Evolutionary conservation across 805 yeast species (phyloP), one percentile per base, ranked within the genome.

Genomic region (Candida parachauliodes): DNA sequence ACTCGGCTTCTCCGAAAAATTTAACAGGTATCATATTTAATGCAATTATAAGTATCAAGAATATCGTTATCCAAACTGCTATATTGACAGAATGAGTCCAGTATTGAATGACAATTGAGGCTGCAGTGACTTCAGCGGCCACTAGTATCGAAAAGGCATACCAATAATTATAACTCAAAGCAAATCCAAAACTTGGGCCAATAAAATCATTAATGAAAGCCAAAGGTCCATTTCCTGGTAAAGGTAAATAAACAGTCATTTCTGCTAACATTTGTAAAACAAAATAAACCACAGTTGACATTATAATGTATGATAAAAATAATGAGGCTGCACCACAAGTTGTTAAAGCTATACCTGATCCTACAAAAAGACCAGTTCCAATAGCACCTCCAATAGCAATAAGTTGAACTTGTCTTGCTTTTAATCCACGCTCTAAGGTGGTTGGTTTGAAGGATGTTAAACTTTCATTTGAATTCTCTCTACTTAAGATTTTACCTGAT

Each of bases 361-460:
- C 85, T 37, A 63, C 59, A 44, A 81, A 79, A 32, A 80, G 62
- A 50, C 86, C 87, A 5, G 93, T 81, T 52, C 95, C 96, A 42
- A 86, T 81, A 36, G 91, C 82, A 38, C 93, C 88, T 41, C 93
- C 93, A 39, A 87, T 69, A 27, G 94, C 88, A 51, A 86, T 82
- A 78, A 84, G 77, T 43, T 78, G 73, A 43, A 81, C 75, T 47
- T 82, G 88, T 53, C 69, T 60, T 30, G 62, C 46, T 45, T 63
- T 63, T 48, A 67, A 59, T 9, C 65, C 57, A 41, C 69, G 49
- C 38, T 66, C 66, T 49, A 66, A 57, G 4, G 62, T 46, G 11
- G 48, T 44, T 18, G 48, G 47, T 8, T 52, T 46, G 16, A 51
- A 51, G 3, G 48, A 39, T 29, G 48, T 54, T 8, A 31, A 33